These are phyloP conservation scores for Yarrowia sp. DNA, from an alignment of 805 yeast genomes.

Conservation along the genomic window DNA sequence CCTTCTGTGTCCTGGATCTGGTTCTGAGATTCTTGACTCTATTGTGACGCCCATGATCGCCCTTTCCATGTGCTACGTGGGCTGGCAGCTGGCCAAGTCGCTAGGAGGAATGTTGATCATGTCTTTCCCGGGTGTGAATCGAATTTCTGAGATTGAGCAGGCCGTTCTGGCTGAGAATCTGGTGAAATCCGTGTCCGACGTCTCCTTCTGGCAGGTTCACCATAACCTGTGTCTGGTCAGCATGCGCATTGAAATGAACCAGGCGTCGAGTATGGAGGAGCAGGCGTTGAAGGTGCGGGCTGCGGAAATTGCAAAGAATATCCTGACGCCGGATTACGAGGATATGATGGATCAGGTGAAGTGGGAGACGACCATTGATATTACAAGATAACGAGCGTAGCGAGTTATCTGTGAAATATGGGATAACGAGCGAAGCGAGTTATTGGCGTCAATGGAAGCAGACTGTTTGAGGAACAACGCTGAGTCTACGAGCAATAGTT, in stretches of 20 bases:
- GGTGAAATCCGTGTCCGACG: conserved; percentile 48
- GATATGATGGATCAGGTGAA: conserved; percentile 42
- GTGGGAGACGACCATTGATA: conserved; percentile 52
- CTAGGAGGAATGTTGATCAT: conserved; percentile 55
- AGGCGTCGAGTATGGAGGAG: conserved; percentile 48
- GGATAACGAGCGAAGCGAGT: neutral
- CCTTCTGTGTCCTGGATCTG: conserved; percentile 47
- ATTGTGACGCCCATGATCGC: conserved; percentile 52
- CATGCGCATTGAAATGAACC: conserved; percentile 48
- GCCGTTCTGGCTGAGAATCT: conserved; percentile 45
- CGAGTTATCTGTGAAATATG: neutral
- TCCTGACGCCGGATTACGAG: conserved; percentile 42
- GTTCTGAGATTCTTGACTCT: conserved; percentile 48
- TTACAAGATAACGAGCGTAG: neutral
- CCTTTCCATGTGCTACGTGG: conserved; percentile 52
- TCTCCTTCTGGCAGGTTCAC: conserved; percentile 55
- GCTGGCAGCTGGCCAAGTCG: conserved; percentile 53
- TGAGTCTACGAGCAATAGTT: too few relatives aligned
- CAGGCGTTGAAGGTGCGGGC: conserved; percentile 44
- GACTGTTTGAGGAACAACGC: too few relatives aligned
- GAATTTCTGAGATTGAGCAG: conserved; percentile 45
- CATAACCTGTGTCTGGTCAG: conserved; percentile 54
- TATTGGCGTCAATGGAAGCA: too few relatives aligned
- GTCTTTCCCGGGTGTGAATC: conserved; percentile 53
- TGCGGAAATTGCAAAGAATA: conserved; percentile 40